A percentile compares a stretch with the other conserved stretches of the same genome.
phyloP scores from a whole-genome alignment of 805 yeast genomes.

The Cyberlindnera suaveolens region DNA sequence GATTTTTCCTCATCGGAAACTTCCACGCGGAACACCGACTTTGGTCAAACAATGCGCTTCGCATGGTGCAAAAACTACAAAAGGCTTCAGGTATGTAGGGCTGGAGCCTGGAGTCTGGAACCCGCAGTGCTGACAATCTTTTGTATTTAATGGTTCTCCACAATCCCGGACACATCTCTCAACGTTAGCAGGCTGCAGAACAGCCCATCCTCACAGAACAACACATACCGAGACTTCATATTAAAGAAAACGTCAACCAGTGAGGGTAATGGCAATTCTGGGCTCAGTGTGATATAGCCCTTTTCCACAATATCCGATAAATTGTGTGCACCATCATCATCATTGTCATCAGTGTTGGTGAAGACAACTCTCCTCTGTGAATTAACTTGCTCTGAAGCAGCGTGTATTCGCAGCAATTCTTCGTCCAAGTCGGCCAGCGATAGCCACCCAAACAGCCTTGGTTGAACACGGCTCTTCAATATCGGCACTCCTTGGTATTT shows the following conservation, averaged over 20 bases:
- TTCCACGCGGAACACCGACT: no score
- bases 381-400: not conserved
- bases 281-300: conserved; percentile 12
- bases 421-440: conserved; percentile 30
- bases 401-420: conserved; percentile 18
- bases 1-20: no score
- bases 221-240: conserved; percentile 23
- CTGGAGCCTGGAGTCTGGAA: not conserved
- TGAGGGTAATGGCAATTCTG: conserved; percentile 20
- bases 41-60: no score
- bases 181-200: conserved; percentile 22
- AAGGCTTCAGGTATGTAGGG: not conserved
- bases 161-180: conserved; percentile 13
- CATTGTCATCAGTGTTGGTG: no score
- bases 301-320: conserved; percentile 14
- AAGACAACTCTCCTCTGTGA: not conserved
- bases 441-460: conserved; percentile 37
- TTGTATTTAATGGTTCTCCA: not conserved
- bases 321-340: not conserved
- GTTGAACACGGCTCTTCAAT: conserved; percentile 29
- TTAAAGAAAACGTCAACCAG: conserved; percentile 25
- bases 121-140: not conserved
- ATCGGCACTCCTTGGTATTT: conserved; percentile 39
- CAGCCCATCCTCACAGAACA: conserved; percentile 19
- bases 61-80: no score